phyloP scores from a whole-genome alignment of 2,329 filamentous ascomycete genomes.

The Fusarium concolor region DNA sequence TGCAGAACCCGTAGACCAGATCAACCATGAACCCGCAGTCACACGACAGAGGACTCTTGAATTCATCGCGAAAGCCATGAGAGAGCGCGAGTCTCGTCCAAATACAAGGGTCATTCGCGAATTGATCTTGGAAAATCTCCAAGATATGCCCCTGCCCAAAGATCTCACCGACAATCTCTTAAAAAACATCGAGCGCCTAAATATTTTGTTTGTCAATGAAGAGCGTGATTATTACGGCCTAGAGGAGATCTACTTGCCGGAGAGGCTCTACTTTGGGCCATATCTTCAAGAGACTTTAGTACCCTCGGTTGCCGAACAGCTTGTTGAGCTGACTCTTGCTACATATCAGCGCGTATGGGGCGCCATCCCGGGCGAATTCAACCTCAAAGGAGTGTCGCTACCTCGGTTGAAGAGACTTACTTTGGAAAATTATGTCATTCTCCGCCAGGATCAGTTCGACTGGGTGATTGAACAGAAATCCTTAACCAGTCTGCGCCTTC shows the following conservation, averaged over 20 bases:
- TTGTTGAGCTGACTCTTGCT: constrained; percentile 38
- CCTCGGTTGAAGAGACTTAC: constrained; percentile 33
- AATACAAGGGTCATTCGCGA: constrained; percentile 9
- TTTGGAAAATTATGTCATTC: constrained; percentile 24
- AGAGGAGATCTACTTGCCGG: constrained; percentile 12
- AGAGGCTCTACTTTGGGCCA: constrained; percentile 33
- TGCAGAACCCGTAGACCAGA: not conserved
- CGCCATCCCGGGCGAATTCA: constrained; percentile 35
- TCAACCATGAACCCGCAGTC: not conserved
- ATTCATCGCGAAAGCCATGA: not conserved
- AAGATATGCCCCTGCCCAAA: constrained; percentile 28
- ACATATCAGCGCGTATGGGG: constrained; percentile 27
- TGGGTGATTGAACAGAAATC: constrained; percentile 39
- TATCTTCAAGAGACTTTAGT: constrained; percentile 36
- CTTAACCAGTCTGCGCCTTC: constrained; percentile 12
- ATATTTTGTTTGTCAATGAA: constrained; percentile 12
- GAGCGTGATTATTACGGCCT: not conserved
- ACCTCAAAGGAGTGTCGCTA: constrained; percentile 34
- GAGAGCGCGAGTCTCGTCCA: not conserved
- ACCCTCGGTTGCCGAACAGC: constrained; percentile 20
- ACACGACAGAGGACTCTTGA: not conserved
- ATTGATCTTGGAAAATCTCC: constrained; percentile 34
- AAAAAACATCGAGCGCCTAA: constrained; percentile 29
- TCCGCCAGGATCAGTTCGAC: constrained; percentile 40
- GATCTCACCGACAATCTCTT: constrained; percentile 18